A percentile compares a stretch with the other conserved stretches of the same genome.
These are phyloP conservation scores for Colletotrichum viniferum DNA, from an alignment of 2,329 filamentous ascomycete species.

Conservation along the genomic window DNA sequence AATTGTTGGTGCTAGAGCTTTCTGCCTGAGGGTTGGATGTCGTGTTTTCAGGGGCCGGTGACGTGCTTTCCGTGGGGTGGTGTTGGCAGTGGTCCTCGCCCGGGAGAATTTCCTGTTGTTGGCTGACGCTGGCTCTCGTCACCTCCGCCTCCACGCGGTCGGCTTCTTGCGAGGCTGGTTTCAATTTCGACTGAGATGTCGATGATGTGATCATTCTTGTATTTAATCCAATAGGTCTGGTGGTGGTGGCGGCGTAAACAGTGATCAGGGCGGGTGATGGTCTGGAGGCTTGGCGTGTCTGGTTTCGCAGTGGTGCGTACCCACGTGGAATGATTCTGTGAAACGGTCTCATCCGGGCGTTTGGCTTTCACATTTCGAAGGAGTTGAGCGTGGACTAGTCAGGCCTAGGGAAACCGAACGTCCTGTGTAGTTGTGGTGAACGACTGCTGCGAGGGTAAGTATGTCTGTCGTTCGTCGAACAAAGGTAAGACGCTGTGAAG, in stretches of 20 bases:
- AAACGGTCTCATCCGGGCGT: slow-evolving; percentile 1
- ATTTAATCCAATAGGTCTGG: neutral
- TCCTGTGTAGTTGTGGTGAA: neutral
- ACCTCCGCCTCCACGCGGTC: neutral
- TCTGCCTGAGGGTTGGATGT: slow-evolving; percentile 4
- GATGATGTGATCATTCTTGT: slow-evolving; percentile 16
- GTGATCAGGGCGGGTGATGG: slow-evolving; percentile 8
- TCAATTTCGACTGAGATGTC: neutral
- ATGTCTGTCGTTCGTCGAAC: neutral
- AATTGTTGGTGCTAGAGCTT: neutral
- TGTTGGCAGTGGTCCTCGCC: slow-evolving; percentile 1
- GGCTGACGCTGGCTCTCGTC: neutral
- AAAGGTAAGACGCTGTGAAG: neutral
- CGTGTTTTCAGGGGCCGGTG: slow-evolving; percentile 18
- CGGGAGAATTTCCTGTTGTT: neutral
- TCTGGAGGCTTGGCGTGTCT: slow-evolving; percentile 4
- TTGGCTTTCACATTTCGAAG: neutral
- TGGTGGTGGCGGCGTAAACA: neutral
- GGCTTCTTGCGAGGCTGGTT: neutral
- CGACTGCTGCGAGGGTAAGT: neutral
- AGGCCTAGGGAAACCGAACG: neutral
- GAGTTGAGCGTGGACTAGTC: neutral
- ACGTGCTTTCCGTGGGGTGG: slow-evolving; percentile 22
- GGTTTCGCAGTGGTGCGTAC: neutral
- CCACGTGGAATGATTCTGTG: neutral